A percentile compares a stretch with the other conserved stretches of the same genome.
Conservation (phyloP, 805 yeast genomes). For the Ogataea degrootiae region DNA sequence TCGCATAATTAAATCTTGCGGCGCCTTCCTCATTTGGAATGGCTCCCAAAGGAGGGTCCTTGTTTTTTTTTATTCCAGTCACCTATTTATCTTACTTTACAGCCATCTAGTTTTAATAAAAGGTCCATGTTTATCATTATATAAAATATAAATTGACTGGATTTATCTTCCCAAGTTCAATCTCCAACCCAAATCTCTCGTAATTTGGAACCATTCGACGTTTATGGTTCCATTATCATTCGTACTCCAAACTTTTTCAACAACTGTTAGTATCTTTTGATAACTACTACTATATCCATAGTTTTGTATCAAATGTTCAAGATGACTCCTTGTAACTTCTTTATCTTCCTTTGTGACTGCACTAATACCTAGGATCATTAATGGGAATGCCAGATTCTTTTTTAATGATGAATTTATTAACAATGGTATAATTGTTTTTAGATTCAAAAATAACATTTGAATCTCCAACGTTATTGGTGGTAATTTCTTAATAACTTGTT, state of each 20-base stretch:
- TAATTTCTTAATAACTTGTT: conserved; percentile 21
- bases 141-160: too few species aligned
- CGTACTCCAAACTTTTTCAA: conserved; percentile 33
- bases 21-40: too few species aligned
- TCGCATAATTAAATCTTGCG: too few species aligned
- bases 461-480: conserved; percentile 27
- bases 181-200: conserved; percentile 35
- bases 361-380: conserved; percentile 33
- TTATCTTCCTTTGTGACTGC: conserved; percentile 24
- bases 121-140: too few species aligned
- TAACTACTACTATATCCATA: conserved; percentile 27
- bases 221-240: conserved; percentile 31
- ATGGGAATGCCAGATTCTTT: conserved; percentile 34
- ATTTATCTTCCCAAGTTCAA: conserved; percentile 18
- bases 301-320: conserved; percentile 27
- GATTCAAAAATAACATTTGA: conserved; percentile 13
- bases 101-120: too few species aligned
- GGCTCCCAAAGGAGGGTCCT: too few species aligned
- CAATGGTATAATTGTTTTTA: conserved; percentile 15
- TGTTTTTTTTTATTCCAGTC: too few species aligned
- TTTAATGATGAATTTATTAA: conserved; percentile 14
- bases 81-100: too few species aligned
- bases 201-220: conserved; percentile 37
- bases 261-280: conserved; percentile 26
- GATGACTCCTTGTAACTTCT: conserved; percentile 20